A percentile compares a stretch with the other conserved stretches of the same genome.
Conservation (phyloP, 306 rosid species). For the Trifolium repens region DNA sequence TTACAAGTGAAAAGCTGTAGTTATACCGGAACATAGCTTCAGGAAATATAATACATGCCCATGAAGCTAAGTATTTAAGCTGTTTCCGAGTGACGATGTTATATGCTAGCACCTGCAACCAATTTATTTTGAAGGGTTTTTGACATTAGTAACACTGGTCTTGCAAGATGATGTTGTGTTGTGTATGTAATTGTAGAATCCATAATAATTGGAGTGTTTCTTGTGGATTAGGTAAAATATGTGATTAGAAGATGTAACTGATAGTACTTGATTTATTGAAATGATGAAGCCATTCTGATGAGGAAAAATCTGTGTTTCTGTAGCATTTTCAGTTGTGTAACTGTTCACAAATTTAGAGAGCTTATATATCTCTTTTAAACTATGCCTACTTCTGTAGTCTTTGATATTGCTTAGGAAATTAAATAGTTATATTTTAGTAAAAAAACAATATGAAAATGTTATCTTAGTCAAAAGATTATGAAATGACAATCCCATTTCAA, state of each 20-base stretch:
- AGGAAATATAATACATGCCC: constrained; percentile 10
- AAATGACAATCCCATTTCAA: neutral
- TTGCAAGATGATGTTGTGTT: constrained; percentile 4
- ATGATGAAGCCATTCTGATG: neutral
- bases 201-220: constrained; percentile 8
- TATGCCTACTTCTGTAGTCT: too few relatives aligned
- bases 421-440: neutral
- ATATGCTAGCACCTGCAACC: constrained; percentile 29
- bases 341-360: neutral
- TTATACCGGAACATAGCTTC: constrained; percentile 13
- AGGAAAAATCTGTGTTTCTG: neutral
- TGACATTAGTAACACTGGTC: constrained; percentile 21
- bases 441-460: neutral
- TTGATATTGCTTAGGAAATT: neutral
- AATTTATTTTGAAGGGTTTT: too few relatives aligned
- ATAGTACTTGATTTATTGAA: neutral
- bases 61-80: neutral
- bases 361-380: neutral
- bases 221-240: constrained; percentile 6
- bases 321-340: neutral
- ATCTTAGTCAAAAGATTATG: neutral
- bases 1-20: constrained; percentile 11
- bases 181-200: constrained; percentile 18
- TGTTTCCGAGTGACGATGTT: neutral
- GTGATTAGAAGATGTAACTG: neutral